phyloP scores from a whole-genome alignment of 345 rosid species.

The Salix brachista region DNA sequence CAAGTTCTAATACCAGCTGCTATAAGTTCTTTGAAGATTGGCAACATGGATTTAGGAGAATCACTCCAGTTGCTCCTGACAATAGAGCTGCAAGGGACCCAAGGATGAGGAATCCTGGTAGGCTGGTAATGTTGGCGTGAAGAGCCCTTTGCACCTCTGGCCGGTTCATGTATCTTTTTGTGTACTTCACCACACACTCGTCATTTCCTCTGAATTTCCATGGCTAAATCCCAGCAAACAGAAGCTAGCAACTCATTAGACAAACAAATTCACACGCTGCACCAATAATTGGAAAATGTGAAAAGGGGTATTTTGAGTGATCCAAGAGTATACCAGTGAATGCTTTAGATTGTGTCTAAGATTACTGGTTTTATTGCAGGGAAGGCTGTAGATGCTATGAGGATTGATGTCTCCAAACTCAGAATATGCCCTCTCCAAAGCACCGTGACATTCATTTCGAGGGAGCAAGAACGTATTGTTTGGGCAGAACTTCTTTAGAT shows the following conservation, averaged over 20 bases:
- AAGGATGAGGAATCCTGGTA: slow-evolving; percentile 31
- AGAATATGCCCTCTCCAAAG: slow-evolving; percentile 38
- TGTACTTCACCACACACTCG: slow-evolving; percentile 51
- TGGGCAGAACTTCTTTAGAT: slow-evolving; percentile 35
- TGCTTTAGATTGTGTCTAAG: slow-evolving; percentile 13
- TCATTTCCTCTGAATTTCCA: slow-evolving; percentile 75
- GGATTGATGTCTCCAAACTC: slow-evolving; percentile 52
- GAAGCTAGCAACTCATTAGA: background rate
- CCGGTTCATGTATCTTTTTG: slow-evolving; percentile 57
- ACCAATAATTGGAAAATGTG: background rate
- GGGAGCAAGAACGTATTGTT: slow-evolving; percentile 60
- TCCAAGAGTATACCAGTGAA: slow-evolving; percentile 23
- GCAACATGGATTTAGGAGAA: slow-evolving; percentile 78
- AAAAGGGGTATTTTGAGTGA: background rate
- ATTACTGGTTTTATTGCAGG: slow-evolving; percentile 33
- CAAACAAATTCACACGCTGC: background rate
- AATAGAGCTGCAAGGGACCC: slow-evolving; percentile 49
- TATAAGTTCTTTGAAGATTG: slow-evolving; percentile 58
- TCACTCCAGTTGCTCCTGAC: slow-evolving; percentile 61
- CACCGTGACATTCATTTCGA: slow-evolving; percentile 31
- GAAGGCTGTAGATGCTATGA: slow-evolving; percentile 49
- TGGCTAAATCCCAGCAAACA: slow-evolving; percentile 33
- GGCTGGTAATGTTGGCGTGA: slow-evolving; percentile 57
- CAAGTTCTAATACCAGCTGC: slow-evolving; percentile 66
- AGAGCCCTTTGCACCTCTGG: slow-evolving; percentile 62